Conservation (phyloP, 2,329 filamentous ascomycete genomes). For the Exophiala spinifera region DNA sequence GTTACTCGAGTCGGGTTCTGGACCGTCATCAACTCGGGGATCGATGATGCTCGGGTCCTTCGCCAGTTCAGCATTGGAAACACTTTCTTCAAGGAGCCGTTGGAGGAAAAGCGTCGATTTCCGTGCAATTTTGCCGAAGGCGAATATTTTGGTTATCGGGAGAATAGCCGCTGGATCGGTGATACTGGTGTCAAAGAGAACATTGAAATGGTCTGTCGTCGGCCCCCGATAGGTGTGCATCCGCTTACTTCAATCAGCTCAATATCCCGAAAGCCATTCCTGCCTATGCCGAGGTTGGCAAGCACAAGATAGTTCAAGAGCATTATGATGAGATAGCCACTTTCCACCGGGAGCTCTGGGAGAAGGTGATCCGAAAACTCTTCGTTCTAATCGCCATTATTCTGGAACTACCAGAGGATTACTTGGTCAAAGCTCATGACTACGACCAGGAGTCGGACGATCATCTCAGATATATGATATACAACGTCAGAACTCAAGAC, state of each 20-base stretch:
- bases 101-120: conserved; percentile 56
- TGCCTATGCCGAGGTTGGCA: conserved; percentile 30
- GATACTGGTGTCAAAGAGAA: conserved; percentile 40
- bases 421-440: conserved; percentile 54
- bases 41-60: conserved; percentile 30
- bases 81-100: conserved; percentile 37
- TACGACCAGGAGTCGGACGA: conserved; percentile 58
- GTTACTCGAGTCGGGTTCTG: conserved; percentile 38
- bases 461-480: conserved; percentile 60
- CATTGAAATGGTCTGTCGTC: conserved; percentile 34
- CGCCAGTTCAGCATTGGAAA: conserved; percentile 33
- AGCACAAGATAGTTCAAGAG: conserved; percentile 30
- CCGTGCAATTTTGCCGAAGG: conserved; percentile 34
- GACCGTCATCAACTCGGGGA: conserved; percentile 28
- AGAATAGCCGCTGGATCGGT: conserved; percentile 36
- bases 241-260: conserved; percentile 23
- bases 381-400: conserved; percentile 24
- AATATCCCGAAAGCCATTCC: conserved; percentile 35
- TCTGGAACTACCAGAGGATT: conserved; percentile 57
- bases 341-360: conserved; percentile 32
- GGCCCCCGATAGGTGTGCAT: neutral
- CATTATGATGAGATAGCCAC: conserved; percentile 31
- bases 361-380: conserved; percentile 30
- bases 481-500: conserved; percentile 48
- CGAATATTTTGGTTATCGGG: conserved; percentile 36